Evolutionary conservation across 345 rosid species (phyloP).

Genomic region (Eutrema yunnanense): DNA sequence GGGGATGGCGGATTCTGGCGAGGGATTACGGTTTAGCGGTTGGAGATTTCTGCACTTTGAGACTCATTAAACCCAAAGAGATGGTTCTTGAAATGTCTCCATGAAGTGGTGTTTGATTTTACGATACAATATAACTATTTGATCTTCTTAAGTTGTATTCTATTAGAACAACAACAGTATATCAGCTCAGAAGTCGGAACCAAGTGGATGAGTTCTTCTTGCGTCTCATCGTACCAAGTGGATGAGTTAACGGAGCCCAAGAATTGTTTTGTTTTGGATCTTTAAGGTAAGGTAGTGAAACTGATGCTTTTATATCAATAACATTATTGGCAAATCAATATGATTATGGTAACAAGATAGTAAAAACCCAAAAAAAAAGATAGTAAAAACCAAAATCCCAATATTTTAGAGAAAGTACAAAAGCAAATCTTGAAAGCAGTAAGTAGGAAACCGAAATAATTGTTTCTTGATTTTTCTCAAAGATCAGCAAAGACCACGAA

Average conservation of each 20-base stretch:
- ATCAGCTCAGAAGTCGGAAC: neutral
- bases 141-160: too few relatives aligned
- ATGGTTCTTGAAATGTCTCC: slow-evolving; percentile 4
- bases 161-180: neutral
- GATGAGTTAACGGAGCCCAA: neutral
- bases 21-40: neutral
- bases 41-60: slow-evolving; percentile 7
- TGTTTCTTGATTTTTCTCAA: neutral
- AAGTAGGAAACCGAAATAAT: neutral
- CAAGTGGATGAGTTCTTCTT: neutral
- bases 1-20: neutral
- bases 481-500: slow-evolving; percentile 27
- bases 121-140: too few relatives aligned
- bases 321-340: slow-evolving; percentile 13
- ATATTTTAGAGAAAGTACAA: neutral
- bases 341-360: neutral
- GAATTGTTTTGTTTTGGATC: neutral
- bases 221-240: neutral
- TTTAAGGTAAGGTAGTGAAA: slow-evolving; percentile 3
- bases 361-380: neutral
- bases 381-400: slow-evolving; percentile 7
- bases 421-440: slow-evolving; percentile 13
- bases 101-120: neutral
- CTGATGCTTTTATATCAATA: slow-evolving; percentile 9
- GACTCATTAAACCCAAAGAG: neutral